phyloP scores from a whole-genome alignment of 2,329 filamentous ascomycete genomes.

The Botrytis squamosa region DNA sequence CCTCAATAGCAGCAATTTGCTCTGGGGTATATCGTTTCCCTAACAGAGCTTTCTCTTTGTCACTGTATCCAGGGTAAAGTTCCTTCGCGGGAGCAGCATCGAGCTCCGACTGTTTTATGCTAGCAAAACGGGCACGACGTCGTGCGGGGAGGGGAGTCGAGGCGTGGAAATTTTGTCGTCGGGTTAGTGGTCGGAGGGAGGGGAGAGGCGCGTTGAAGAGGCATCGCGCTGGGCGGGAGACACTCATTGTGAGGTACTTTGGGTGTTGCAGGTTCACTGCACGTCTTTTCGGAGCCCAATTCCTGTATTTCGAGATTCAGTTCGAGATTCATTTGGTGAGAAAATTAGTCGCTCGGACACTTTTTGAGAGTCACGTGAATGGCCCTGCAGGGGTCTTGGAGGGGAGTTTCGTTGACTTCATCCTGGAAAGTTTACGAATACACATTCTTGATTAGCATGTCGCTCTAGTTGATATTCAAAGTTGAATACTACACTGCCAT shows the following conservation, averaged over 20 bases:
- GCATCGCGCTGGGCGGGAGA: slow-evolving; percentile 49
- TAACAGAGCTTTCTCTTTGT: slow-evolving; percentile 62
- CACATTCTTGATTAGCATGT: neutral
- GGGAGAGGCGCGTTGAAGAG: slow-evolving; percentile 48
- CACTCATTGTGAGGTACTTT: slow-evolving; percentile 43
- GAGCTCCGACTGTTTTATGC: slow-evolving; percentile 41
- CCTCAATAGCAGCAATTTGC: slow-evolving; percentile 78
- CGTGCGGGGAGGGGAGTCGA: slow-evolving; percentile 42
- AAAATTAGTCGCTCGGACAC: slow-evolving; percentile 21
- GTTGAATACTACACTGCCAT: neutral
- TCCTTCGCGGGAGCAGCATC: slow-evolving; percentile 41
- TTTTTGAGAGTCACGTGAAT: neutral
- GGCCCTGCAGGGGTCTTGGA: neutral
- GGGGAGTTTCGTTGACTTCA: neutral
- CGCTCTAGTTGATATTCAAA: neutral
- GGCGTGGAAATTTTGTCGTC: slow-evolving; percentile 50
- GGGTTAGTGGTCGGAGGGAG: slow-evolving; percentile 41
- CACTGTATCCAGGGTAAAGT: slow-evolving; percentile 62
- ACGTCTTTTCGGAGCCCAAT: slow-evolving; percentile 32
- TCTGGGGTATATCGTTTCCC: slow-evolving; percentile 70
- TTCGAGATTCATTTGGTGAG: slow-evolving; percentile 12
- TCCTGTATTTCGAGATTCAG: slow-evolving; percentile 11
- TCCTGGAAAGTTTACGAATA: neutral
- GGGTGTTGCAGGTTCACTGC: slow-evolving; percentile 25
- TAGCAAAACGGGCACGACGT: slow-evolving; percentile 43